phyloP scores from a whole-genome alignment of 768 basidiomycete genomes.

The Tricholoma terreum region DNA sequence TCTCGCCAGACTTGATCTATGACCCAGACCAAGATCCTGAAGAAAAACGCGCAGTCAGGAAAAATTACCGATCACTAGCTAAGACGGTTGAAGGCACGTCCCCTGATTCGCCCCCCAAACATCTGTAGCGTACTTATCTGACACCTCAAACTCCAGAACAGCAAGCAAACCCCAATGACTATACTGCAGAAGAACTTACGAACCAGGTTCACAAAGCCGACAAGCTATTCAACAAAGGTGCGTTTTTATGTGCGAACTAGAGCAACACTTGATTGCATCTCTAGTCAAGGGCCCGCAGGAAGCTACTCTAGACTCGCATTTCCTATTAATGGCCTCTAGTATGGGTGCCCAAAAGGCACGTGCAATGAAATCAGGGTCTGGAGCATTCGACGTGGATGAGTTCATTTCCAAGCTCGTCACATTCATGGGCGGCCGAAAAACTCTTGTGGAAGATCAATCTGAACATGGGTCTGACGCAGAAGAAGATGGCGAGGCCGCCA shows the following conservation, averaged over 20 bases:
- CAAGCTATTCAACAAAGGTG: slow-evolving; percentile 62
- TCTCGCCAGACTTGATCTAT: slow-evolving; percentile 44
- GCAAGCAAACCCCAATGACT: slow-evolving; percentile 52
- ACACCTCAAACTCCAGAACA: slow-evolving; percentile 30
- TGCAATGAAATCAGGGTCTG: slow-evolving; percentile 82
- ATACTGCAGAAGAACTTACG: slow-evolving; percentile 53
- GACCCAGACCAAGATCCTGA: slow-evolving; percentile 86
- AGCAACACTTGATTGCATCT: not conserved
- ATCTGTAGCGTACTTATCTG: not conserved
- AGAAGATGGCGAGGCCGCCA: slow-evolving; percentile 38
- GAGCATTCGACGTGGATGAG: slow-evolving; percentile 90
- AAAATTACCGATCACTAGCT: slow-evolving; percentile 67
- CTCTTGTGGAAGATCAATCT: slow-evolving; percentile 36
- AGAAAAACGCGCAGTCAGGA: slow-evolving; percentile 71
- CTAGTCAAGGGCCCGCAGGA: slow-evolving; percentile 80
- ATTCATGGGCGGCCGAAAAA: slow-evolving; percentile 70
- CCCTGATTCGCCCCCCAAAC: not conserved
- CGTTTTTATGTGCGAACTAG: slow-evolving; percentile 1
- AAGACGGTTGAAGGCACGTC: slow-evolving; percentile 60
- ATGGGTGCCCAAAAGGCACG: slow-evolving; percentile 87
- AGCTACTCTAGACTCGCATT: slow-evolving; percentile 84
- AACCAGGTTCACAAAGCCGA: slow-evolving; percentile 57
- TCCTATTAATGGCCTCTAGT: slow-evolving; percentile 74
- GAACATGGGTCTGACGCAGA: slow-evolving; percentile 54
- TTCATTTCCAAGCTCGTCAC: slow-evolving; percentile 73